Evolutionary conservation across 1,139 yeast genomes (phyloP).

Genomic region (Yamadazyma buinensis): DNA sequence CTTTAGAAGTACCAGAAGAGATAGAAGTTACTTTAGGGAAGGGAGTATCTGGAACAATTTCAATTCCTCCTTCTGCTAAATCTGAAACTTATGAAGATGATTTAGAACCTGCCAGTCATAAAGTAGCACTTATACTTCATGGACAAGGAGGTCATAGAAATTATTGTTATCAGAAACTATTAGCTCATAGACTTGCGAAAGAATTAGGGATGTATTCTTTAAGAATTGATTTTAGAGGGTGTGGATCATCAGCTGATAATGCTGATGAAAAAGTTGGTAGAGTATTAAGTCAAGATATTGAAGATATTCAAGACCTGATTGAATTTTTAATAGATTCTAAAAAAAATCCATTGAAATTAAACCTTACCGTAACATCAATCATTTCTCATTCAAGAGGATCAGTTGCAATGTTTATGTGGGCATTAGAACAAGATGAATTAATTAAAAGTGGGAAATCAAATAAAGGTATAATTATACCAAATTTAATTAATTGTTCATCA

Average conservation of each 20-base stretch:
- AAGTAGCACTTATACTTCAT: constrained; percentile 48
- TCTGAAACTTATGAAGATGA: constrained; percentile 22
- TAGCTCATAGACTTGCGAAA: constrained; percentile 60
- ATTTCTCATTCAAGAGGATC: constrained; percentile 81
- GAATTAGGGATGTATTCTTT: constrained; percentile 60
- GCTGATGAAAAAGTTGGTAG: constrained; percentile 47
- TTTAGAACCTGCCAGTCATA: constrained; percentile 35
- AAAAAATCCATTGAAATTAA: constrained; percentile 32
- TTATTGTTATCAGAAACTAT: constrained; percentile 64
- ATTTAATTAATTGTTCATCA: constrained; percentile 68
- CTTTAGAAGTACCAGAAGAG: constrained; percentile 23
- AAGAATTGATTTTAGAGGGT: constrained; percentile 81
- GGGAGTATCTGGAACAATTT: constrained; percentile 37
- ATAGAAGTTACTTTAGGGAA: constrained; percentile 33
- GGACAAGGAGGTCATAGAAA: constrained; percentile 86
- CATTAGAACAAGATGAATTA: constrained; percentile 37
- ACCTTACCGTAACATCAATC: constrained; percentile 49
- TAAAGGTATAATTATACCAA: constrained; percentile 46
- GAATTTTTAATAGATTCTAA: constrained; percentile 38
- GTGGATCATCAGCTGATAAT: constrained; percentile 71
- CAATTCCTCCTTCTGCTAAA: constrained; percentile 35
- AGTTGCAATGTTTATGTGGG: constrained; percentile 77
- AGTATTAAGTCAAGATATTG: constrained; percentile 56
- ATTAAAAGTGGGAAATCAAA: constrained; percentile 24
- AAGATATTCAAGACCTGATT: constrained; percentile 58